Conservation (phyloP, 805 yeast genomes). For the Ascoidea rubescens region DNA sequence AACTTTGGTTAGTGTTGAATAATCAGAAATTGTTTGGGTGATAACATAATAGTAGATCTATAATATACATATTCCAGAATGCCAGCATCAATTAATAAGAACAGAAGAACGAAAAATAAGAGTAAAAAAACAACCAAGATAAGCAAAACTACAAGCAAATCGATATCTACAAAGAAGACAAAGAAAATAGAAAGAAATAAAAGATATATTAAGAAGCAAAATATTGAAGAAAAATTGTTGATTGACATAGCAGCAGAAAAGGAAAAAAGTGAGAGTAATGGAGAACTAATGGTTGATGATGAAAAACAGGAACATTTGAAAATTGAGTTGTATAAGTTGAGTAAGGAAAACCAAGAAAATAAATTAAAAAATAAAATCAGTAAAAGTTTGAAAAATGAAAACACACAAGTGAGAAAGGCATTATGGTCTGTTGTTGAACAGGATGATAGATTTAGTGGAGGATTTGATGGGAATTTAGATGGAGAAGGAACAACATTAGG, state of each 20-base stretch:
- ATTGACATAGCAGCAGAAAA: conserved; percentile 34
- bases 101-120: background rate
- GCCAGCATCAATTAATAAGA: background rate
- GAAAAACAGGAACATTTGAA: background rate
- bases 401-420: conserved; percentile 38
- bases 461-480: conserved; percentile 30
- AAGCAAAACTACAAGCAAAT: background rate
- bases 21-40: too few relatives aligned
- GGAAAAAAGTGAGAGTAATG: conserved; percentile 19
- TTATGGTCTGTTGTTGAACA: conserved; percentile 61
- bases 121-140: background rate
- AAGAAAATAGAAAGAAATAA: conserved; percentile 4
- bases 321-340: conserved; percentile 23
- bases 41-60: too few relatives aligned
- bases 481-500: conserved; percentile 84
- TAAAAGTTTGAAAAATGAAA: conserved; percentile 13
- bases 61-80: too few relatives aligned
- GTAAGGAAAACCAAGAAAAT: conserved; percentile 25
- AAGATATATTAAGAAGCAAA: background rate
- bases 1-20: too few relatives aligned
- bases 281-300: background rate
- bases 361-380: conserved; percentile 9
- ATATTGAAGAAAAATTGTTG: conserved; percentile 22
- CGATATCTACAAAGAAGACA: background rate
- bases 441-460: conserved; percentile 13